Base-by-base conservation (phyloP, 2,329 filamentous ascomycete species). In the Penicillium capsulatum region DNA sequence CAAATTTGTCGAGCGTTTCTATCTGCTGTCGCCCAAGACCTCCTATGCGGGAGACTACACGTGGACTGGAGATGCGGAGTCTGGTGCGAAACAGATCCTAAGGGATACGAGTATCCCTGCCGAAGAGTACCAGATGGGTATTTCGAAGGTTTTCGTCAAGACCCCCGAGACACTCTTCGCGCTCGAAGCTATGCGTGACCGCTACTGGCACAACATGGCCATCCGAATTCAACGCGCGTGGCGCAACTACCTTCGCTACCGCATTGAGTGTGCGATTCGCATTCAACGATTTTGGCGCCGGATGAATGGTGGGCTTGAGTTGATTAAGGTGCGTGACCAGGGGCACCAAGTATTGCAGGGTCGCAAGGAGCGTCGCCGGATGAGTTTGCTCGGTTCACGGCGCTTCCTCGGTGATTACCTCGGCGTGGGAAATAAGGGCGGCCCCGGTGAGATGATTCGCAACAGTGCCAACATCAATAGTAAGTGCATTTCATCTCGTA, bases 161-260 rank as follows among this genome's bases (percentile, higher is more conserved):
- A 90, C 92, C 0, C 92, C 92, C 0, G 92, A 98, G 67, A 98
- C 92, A 0, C 72, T 98, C 2, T 98, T 98, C 60, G 92, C 92
- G 2, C 73, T 98, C 8, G 92, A 98, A 66, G 90, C 94, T 42
- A 97, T 98, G 91, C 81, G 92, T 60, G 92, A 98, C 63, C 78
- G 87, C 40, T 98, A 97, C 68, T 97, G 91, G 91, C 91, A 97
- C 67, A 98, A 97, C 69, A 97, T 98, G 92, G 92, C 92, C 3
- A 94, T 91, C 44, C 81, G 92, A 43, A 97, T 98, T 44, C 92
- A 98, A 69, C 80, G 92, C 53, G 92, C 94, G 60, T 98, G 92
- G 92, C 80, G 92, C 56, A 94, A 94, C 36, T 97, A 96, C 60
- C 76, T 97, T 28, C 83, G 91, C 4, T 97, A 97, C 66, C 81